Percentiles rank a stretch among this genome's conserved stretches.
phyloP scores from a whole-genome alignment of 306 rosid genomes.

The Rosa persica region DNA sequence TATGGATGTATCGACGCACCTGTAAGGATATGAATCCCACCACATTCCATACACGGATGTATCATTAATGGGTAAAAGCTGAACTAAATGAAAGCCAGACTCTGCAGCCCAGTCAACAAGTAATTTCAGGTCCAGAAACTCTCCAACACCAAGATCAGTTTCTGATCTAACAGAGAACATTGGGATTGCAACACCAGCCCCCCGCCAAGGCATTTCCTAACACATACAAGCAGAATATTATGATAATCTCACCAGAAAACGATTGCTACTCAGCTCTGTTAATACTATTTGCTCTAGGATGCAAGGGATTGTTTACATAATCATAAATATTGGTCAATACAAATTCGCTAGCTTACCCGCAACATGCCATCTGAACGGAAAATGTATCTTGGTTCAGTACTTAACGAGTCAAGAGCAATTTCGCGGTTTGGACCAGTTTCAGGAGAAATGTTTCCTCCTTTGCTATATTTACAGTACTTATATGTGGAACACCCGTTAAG shows the following conservation, averaged over 20 bases:
- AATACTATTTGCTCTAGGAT: not conserved
- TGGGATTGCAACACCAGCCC: slow-evolving; percentile 92
- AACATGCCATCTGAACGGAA: slow-evolving; percentile 83
- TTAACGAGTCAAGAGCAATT: slow-evolving; percentile 50
- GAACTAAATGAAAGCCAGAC: slow-evolving; percentile 93
- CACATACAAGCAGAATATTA: slow-evolving; percentile 22
- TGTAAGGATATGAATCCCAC: slow-evolving; percentile 99
- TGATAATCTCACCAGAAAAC: not conserved
- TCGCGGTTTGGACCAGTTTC: slow-evolving; percentile 79
- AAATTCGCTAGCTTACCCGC: slow-evolving; percentile 50
- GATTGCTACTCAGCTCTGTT: not conserved
- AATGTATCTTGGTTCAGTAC: slow-evolving; percentile 53
- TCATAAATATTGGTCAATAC: not conserved
- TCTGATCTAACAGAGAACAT: slow-evolving; percentile 95
- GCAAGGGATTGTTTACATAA: slow-evolving; percentile 20
- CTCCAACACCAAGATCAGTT: slow-evolving; percentile 93
- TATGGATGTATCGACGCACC: slow-evolving; percentile 43
- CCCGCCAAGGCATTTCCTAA: slow-evolving; percentile 91
- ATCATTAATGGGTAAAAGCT: slow-evolving; percentile 94
- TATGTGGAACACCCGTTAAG: slow-evolving; percentile 67
- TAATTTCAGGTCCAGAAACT: slow-evolving; percentile 92
- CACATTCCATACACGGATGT: slow-evolving; percentile 92
- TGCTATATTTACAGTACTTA: slow-evolving; percentile 73
- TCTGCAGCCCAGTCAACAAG: slow-evolving; percentile 91
- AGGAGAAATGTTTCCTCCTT: slow-evolving; percentile 53